phyloP scores from a whole-genome alignment of 139 green algal species.

The Coelastrella sp. region DNA sequence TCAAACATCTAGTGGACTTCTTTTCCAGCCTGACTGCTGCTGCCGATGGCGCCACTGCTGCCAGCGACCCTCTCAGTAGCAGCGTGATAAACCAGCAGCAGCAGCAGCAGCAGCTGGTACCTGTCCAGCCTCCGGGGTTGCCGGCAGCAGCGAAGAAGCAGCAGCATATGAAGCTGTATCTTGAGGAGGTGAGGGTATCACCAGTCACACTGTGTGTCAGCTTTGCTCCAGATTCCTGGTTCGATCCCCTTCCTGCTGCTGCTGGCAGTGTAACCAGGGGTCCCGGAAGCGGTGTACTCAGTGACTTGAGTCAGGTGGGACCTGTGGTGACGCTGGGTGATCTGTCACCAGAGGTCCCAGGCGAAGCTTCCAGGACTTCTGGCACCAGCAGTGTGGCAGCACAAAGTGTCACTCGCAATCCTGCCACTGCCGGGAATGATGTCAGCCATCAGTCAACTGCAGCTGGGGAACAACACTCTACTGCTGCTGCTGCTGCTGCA shows the following conservation, averaged over 20 bases:
- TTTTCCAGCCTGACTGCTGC: not conserved
- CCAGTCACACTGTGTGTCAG: conserved; percentile 64
- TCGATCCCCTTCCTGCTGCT: conserved; percentile 42
- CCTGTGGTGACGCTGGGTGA: not conserved
- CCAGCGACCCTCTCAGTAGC: not conserved
- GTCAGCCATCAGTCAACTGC: not conserved
- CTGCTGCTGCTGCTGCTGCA: not conserved
- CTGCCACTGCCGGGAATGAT: not conserved
- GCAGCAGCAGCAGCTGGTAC: not conserved
- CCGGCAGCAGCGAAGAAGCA: not conserved
- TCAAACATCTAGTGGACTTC: conserved; percentile 58
- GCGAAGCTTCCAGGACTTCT: not conserved
- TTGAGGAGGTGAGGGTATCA: conserved; percentile 60
- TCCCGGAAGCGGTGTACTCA: not conserved
- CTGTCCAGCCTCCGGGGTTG: not conserved
- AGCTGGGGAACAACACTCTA: not conserved
- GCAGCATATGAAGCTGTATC: conserved; percentile 1
- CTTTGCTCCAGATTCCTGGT: conserved; percentile 69
- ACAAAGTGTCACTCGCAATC: not conserved
- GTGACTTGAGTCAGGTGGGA: not conserved
- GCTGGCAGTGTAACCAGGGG: conserved; percentile 11
- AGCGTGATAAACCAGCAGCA: conserved; percentile 4
- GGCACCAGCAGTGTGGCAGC: not conserved
- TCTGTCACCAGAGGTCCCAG: not conserved
- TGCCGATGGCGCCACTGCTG: conserved; percentile 30